Evolutionary conservation across 257 asterid genomes (phyloP).

Genomic region (Solanum verrucosum): DNA sequence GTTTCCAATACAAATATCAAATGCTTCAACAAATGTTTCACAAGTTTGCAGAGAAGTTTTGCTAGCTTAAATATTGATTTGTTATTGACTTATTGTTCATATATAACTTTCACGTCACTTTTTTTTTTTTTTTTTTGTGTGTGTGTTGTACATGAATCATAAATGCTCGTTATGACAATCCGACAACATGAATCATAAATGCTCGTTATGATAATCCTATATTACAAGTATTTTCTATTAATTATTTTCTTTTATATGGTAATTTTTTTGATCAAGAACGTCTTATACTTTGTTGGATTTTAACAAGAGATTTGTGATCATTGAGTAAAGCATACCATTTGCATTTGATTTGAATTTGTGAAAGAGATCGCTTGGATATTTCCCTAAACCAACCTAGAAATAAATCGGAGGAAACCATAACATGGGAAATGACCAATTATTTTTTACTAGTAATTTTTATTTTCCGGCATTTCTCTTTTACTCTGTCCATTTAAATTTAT

Average conservation of each 20-base stretch:
- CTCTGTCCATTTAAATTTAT: not conserved
- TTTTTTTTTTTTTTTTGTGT: no score
- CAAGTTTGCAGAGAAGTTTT: not conserved
- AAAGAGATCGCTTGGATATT: not conserved
- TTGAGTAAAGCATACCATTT: not conserved
- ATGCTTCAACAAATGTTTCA: not conserved
- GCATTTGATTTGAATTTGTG: not conserved
- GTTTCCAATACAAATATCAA: not conserved
- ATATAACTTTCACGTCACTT: not conserved
- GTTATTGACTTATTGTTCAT: not conserved
- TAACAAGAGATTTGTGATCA: not conserved
- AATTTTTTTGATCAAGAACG: no score
- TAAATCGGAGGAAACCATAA: not conserved
- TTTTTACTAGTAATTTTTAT: no score
- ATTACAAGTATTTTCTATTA: not conserved
- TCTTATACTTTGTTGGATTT: no score
- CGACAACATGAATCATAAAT: not conserved
- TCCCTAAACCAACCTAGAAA: not conserved
- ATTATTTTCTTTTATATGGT: not conserved
- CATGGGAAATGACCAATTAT: not conserved
- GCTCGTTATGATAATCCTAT: not conserved
- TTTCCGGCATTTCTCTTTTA: not conserved
- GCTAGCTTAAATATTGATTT: not conserved
- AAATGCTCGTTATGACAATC: not conserved
- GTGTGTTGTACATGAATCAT: not conserved